Conservation (phyloP, 768 basidiomycete species). For the Termitomyces bulborhizus region DNA sequence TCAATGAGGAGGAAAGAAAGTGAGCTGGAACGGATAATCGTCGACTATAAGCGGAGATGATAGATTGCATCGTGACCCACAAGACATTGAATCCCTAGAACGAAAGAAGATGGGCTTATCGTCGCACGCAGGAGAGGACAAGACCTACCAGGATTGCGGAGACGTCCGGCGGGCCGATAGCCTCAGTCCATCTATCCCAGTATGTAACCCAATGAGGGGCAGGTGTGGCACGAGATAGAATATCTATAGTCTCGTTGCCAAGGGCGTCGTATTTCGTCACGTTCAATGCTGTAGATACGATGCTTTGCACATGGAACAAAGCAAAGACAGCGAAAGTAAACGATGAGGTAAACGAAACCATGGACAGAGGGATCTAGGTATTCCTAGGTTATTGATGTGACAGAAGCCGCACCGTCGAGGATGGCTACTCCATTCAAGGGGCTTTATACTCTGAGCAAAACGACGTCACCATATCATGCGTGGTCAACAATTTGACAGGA, state of each 20-base stretch:
- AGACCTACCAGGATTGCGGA: slow-evolving; percentile 34
- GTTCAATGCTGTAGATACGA: slow-evolving; percentile 13
- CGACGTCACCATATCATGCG: background rate
- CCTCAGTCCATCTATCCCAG: slow-evolving; percentile 35
- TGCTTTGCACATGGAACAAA: slow-evolving; percentile 12
- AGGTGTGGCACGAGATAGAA: slow-evolving; percentile 30
- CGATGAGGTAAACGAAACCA: slow-evolving; percentile 13
- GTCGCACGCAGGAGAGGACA: background rate
- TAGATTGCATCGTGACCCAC: slow-evolving; percentile 23
- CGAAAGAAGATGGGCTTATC: background rate
- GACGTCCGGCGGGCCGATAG: slow-evolving; percentile 40
- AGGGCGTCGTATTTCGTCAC: slow-evolving; percentile 20
- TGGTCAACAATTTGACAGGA: background rate
- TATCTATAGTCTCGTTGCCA: slow-evolving; percentile 23
- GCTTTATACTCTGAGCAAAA: slow-evolving; percentile 6
- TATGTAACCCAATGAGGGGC: slow-evolving; percentile 45
- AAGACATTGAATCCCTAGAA: slow-evolving; percentile 54
- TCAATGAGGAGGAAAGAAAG: slow-evolving; percentile 50
- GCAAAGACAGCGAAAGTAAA: slow-evolving; percentile 11
- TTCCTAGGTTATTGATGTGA: background rate
- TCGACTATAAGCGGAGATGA: background rate
- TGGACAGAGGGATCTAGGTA: background rate
- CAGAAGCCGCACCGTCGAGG: background rate
- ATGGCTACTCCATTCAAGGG: background rate
- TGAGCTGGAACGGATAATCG: slow-evolving; percentile 20